phyloP scores from a whole-genome alignment of 306 rosid species.

The Prunus armeniaca region DNA sequence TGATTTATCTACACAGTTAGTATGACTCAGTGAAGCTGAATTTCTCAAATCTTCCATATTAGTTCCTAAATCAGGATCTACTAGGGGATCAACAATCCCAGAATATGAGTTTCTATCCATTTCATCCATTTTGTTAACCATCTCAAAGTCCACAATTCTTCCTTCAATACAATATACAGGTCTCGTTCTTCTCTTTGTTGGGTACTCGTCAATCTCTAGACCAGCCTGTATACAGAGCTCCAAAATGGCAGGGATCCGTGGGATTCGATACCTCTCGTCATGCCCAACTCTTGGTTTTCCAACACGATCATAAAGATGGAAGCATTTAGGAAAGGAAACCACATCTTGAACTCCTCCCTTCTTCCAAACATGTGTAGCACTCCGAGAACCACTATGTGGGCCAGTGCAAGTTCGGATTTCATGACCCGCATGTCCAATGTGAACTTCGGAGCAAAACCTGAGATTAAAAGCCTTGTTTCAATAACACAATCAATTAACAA shows the following conservation, averaged over 20 bases:
- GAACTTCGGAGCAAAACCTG: slow-evolving; percentile 60
- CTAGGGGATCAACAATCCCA: slow-evolving; percentile 8
- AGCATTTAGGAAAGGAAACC: slow-evolving; percentile 61
- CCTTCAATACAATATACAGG: slow-evolving; percentile 83
- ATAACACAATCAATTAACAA: neutral
- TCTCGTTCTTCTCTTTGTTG: slow-evolving; percentile 73
- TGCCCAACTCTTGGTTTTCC: slow-evolving; percentile 83
- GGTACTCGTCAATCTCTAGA: slow-evolving; percentile 52
- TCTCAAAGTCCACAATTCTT: slow-evolving; percentile 84
- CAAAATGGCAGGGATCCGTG: slow-evolving; percentile 66
- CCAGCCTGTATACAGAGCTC: slow-evolving; percentile 94
- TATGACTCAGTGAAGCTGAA: slow-evolving; percentile 23
- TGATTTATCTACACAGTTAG: slow-evolving; percentile 27
- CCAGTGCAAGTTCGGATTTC: slow-evolving; percentile 75
- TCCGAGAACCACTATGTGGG: slow-evolving; percentile 55
- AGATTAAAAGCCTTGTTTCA: neutral
- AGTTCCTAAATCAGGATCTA: slow-evolving; percentile 20
- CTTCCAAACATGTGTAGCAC: slow-evolving; percentile 67
- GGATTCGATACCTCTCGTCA: slow-evolving; percentile 51
- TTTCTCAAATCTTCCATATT: slow-evolving; percentile 25
- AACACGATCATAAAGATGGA: slow-evolving; percentile 80
- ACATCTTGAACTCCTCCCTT: slow-evolving; percentile 65
- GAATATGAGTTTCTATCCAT: slow-evolving; percentile 20
- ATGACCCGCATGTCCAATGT: slow-evolving; percentile 72
- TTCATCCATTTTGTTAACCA: slow-evolving; percentile 26